Conservation (phyloP, 257 asterid genomes). For the Linderniella brevidens region DNA sequence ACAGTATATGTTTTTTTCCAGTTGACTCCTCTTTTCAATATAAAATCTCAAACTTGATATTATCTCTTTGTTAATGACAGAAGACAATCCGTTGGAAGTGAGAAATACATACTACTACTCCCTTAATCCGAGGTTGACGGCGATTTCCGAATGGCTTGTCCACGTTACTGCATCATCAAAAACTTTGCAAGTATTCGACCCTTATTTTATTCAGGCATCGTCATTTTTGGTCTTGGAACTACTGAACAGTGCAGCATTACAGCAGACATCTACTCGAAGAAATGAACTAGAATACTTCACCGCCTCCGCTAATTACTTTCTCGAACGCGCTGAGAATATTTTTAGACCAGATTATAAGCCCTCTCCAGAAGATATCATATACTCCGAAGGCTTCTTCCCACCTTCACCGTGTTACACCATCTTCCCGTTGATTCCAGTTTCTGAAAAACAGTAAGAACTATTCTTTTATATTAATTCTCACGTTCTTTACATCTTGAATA, state of each 20-base stretch:
- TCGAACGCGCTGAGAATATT: conserved; percentile 44
- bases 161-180: conserved; percentile 30
- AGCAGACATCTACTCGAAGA: conserved; percentile 32
- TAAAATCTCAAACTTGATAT: too few relatives aligned
- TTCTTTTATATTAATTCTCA: too few relatives aligned
- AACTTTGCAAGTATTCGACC: conserved; percentile 19
- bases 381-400: conserved; percentile 17
- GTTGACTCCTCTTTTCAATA: too few relatives aligned
- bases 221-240: conserved; percentile 36
- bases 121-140: conserved; percentile 27
- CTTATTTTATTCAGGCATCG: conserved; percentile 30
- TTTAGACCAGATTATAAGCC: conserved; percentile 37
- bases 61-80: too few relatives aligned
- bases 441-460: too few relatives aligned
- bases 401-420: conserved; percentile 22
- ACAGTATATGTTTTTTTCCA: too few relatives aligned
- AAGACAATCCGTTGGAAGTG: too few relatives aligned
- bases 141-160: conserved; percentile 46
- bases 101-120: conserved; percentile 23
- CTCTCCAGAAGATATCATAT: conserved; percentile 30
- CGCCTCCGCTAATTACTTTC: conserved; percentile 31
- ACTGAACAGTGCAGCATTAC: conserved; percentile 32
- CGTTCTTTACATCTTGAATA: too few relatives aligned
- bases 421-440: not conserved
- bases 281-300: conserved; percentile 38